Evolutionary conservation across 768 basidiomycete genomes (phyloP).

Genomic region (Rhodotorula graminis): DNA sequence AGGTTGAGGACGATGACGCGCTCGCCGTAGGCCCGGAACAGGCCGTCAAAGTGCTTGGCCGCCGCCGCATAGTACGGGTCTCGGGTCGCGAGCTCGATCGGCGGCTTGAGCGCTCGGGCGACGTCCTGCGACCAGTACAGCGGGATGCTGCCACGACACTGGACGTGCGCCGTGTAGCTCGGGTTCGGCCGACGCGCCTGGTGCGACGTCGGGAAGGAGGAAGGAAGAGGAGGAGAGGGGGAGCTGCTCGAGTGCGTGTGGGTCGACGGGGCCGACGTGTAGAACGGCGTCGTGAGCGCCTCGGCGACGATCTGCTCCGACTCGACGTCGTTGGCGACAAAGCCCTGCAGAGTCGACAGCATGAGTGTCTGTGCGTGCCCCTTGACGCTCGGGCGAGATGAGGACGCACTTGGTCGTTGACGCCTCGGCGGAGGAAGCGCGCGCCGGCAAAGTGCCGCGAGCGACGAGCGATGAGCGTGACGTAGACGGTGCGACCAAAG

Average conservation of each 20-base stretch:
- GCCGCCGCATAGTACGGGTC: slow-evolving; percentile 95
- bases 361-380: background rate
- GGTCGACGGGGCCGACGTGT: background rate
- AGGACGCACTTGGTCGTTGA: slow-evolving; percentile 80
- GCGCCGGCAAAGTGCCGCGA: slow-evolving; percentile 95
- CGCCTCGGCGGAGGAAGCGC: slow-evolving; percentile 86
- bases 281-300: slow-evolving; percentile 76
- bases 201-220: slow-evolving; percentile 46
- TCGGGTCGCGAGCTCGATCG: slow-evolving; percentile 92
- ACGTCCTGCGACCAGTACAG: slow-evolving; percentile 92
- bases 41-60: slow-evolving; percentile 83
- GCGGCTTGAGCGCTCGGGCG: slow-evolving; percentile 79
- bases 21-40: slow-evolving; percentile 81
- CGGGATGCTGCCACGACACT: slow-evolving; percentile 88
- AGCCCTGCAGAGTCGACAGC: slow-evolving; percentile 61
- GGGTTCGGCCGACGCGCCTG: slow-evolving; percentile 51
- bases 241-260: background rate
- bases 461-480: slow-evolving; percentile 88
- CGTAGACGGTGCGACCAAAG: slow-evolving; percentile 79
- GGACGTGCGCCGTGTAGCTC: slow-evolving; percentile 90
- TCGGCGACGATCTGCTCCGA: slow-evolving; percentile 96
- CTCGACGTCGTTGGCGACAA: slow-evolving; percentile 98
- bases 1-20: slow-evolving; percentile 88
- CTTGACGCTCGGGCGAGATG: background rate
- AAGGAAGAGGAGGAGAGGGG: background rate